Conservation (phyloP, 2,329 filamentous ascomycete species). For the Pestalotiopsis sp. region DNA sequence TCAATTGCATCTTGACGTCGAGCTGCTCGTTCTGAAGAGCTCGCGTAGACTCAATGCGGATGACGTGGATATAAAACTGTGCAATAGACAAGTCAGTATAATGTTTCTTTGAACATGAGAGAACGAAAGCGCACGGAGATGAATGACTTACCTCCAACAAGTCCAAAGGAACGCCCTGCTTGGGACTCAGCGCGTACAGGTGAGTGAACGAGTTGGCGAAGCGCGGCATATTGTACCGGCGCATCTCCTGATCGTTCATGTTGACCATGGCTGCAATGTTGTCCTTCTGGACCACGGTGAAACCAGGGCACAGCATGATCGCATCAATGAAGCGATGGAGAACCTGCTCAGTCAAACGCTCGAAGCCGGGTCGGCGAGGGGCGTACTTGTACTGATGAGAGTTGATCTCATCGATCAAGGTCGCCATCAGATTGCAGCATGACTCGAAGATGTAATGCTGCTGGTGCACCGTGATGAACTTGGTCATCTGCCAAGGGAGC, state of each 20-base stretch:
- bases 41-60: conserved; percentile 52
- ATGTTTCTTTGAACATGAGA: background rate
- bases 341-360: conserved; percentile 53
- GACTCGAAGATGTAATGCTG: conserved; percentile 53
- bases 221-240: conserved; percentile 46
- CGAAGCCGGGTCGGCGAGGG: conserved; percentile 34
- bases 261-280: conserved; percentile 48
- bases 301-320: conserved; percentile 59
- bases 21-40: conserved; percentile 40
- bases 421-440: conserved; percentile 46
- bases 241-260: conserved; percentile 35
- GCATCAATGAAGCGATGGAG: conserved; percentile 52
- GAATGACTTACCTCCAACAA: conserved; percentile 52
- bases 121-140: background rate
- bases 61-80: conserved; percentile 58
- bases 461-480: conserved; percentile 58
- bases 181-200: conserved; percentile 51
- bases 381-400: conserved; percentile 12
- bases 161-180: conserved; percentile 48
- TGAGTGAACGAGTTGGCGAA: conserved; percentile 51
- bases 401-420: conserved; percentile 32
- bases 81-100: conserved; percentile 16
- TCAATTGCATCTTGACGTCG: conserved; percentile 39
- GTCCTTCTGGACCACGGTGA: conserved; percentile 62
- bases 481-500: conserved; percentile 61